A percentile compares a stretch with the other conserved stretches of the same genome.
phyloP scores from a whole-genome alignment of 2,329 filamentous ascomycete species.

The Conoideocrella luteorostrata region DNA sequence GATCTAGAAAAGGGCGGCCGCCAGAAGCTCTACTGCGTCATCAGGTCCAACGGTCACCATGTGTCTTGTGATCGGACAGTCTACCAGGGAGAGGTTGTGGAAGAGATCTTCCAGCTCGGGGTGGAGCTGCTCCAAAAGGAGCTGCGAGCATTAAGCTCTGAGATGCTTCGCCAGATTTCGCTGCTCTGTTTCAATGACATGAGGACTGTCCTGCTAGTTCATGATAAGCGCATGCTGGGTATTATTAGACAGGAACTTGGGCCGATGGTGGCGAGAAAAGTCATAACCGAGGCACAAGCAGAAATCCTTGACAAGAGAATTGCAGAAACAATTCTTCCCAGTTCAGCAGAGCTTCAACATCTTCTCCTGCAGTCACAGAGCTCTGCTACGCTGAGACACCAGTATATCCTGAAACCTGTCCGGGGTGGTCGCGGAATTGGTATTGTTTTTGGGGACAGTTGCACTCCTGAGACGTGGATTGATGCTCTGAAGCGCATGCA shows the following conservation, averaged over 20 bases:
- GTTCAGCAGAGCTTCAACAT: too few relatives aligned
- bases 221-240: conserved; percentile 37
- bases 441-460: too few relatives aligned
- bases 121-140: conserved; percentile 34
- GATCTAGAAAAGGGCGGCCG: conserved; percentile 16
- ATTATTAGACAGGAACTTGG: conserved; percentile 31
- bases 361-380: too few relatives aligned
- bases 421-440: too few relatives aligned
- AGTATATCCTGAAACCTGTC: too few relatives aligned
- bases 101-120: conserved; percentile 30
- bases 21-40: conserved; percentile 24
- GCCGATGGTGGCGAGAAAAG: too few relatives aligned
- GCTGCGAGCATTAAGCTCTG: conserved; percentile 21
- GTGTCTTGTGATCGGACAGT: not conserved
- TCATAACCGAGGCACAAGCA: too few relatives aligned
- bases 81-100: conserved; percentile 20
- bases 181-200: conserved; percentile 38
- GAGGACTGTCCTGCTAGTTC: conserved; percentile 31
- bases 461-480: too few relatives aligned
- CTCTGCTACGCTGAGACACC: too few relatives aligned
- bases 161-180: conserved; percentile 27
- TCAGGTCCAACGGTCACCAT: conserved; percentile 2
- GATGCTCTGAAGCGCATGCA: too few relatives aligned
- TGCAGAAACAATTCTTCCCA: too few relatives aligned
- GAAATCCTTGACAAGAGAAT: too few relatives aligned